A percentile compares a stretch with the other conserved stretches of the same genome.
phyloP scores from a whole-genome alignment of 129 eudicot species.

The Pittosporum tobira region DNA sequence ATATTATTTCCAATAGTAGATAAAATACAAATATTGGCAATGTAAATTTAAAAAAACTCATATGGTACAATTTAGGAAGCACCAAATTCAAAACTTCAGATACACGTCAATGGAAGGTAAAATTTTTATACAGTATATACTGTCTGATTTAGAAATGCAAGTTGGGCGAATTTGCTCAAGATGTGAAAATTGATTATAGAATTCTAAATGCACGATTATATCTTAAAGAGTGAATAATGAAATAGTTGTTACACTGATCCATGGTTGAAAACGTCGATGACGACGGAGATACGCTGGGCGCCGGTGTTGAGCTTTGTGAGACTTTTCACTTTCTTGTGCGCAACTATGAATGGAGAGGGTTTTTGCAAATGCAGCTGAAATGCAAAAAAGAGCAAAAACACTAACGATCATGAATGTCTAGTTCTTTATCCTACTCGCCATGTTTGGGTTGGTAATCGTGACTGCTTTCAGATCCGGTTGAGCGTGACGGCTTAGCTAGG shows the following conservation, averaged over 20 bases:
- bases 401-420: neutral
- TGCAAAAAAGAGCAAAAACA: conserved; percentile 2
- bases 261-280: conserved; percentile 53
- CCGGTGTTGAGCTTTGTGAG: conserved; percentile 31
- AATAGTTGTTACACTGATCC: conserved; percentile 39
- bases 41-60: too few relatives aligned
- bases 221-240: conserved; percentile 1
- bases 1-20: too few relatives aligned
- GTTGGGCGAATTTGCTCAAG: neutral
- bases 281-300: conserved; percentile 39
- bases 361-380: conserved; percentile 10
- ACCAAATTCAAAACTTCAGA: too few relatives aligned
- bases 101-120: too few relatives aligned
- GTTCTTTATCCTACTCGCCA: conserved; percentile 4
- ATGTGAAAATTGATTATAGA: neutral
- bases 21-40: too few relatives aligned
- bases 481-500: too few relatives aligned
- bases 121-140: too few relatives aligned
- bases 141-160: too few relatives aligned
- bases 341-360: conserved; percentile 53
- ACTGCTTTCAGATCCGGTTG: neutral
- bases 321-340: conserved; percentile 59
- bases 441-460: conserved; percentile 3
- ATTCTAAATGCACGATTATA: too few relatives aligned
- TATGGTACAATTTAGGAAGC: too few relatives aligned